Conservation (phyloP, 1,139 yeast genomes). For the Suhomyces kunorum region DNA sequence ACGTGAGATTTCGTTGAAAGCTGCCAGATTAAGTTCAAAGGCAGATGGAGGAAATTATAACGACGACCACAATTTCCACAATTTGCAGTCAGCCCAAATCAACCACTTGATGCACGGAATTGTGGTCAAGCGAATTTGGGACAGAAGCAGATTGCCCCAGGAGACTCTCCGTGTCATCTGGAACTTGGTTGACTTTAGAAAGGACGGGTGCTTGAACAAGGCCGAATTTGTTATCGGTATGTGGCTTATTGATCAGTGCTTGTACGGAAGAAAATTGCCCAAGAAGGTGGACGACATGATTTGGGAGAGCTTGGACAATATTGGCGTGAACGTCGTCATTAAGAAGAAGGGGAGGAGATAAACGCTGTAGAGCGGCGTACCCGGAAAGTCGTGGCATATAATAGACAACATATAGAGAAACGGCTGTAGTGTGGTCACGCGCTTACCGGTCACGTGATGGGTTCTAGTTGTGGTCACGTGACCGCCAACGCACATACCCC, state of each 20-base stretch:
- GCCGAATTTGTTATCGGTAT: slow-evolving; percentile 87
- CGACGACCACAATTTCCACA: slow-evolving; percentile 35
- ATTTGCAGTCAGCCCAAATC: slow-evolving; percentile 31
- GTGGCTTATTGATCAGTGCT: slow-evolving; percentile 94
- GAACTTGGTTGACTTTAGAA: slow-evolving; percentile 74
- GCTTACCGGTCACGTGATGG: not conserved
- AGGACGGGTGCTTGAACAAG: slow-evolving; percentile 76
- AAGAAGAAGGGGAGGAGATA: slow-evolving; percentile 35
- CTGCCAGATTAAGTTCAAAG: slow-evolving; percentile 35
- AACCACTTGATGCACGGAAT: slow-evolving; percentile 57
- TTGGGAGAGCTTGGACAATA: slow-evolving; percentile 65
- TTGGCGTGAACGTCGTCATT: slow-evolving; percentile 44
- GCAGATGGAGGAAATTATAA: slow-evolving; percentile 17
- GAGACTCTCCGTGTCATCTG: slow-evolving; percentile 70
- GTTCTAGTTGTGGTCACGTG: not conserved
- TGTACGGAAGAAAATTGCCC: slow-evolving; percentile 92
- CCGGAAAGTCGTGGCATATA: slow-evolving; percentile 1
- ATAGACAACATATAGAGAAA: not conserved
- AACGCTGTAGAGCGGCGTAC: slow-evolving; percentile 1
- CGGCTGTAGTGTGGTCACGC: not conserved
- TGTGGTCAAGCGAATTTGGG: slow-evolving; percentile 80
- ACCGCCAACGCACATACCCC: not conserved
- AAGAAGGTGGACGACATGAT: slow-evolving; percentile 55
- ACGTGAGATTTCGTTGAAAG: slow-evolving; percentile 29
- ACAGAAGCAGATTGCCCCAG: slow-evolving; percentile 67